Conservation (phyloP, 78 protist genomes). For the Ministeria vibrans region DNA sequence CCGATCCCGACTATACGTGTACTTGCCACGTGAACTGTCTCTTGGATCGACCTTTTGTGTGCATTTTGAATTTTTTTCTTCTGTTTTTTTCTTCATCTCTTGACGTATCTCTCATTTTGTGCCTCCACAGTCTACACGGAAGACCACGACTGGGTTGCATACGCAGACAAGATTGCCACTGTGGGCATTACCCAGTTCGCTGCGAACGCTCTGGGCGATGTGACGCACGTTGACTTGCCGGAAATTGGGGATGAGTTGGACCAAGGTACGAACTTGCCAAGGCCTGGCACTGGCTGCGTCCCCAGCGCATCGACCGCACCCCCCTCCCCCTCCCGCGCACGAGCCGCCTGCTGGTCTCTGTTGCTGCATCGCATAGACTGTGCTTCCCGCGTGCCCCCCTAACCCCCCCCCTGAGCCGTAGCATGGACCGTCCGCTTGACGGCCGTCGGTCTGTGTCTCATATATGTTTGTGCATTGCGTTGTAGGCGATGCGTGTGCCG, state of each 20-base stretch:
- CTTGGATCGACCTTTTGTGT: no score
- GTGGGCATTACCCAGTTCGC: constrained; percentile 46
- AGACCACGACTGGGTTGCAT: constrained; percentile 39
- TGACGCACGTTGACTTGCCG: constrained; percentile 40
- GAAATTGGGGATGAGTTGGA: background rate
- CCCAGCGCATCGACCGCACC: background rate
- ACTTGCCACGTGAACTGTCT: no score
- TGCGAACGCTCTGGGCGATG: constrained; percentile 39
- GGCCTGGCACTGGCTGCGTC: background rate
- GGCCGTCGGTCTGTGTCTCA: background rate
- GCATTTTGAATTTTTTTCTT: no score
- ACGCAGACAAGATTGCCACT: constrained; percentile 3
- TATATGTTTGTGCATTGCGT: no score
- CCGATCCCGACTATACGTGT: no score
- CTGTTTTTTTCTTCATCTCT: no score
- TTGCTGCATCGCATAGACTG: background rate
- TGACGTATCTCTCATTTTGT: no score
- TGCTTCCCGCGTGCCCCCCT: no score
- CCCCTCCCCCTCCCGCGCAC: background rate
- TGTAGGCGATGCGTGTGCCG: background rate
- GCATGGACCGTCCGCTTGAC: background rate
- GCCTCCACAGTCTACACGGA: no score
- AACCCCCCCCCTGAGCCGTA: no score
- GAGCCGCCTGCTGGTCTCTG: background rate
- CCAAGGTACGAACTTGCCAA: background rate